A percentile compares a stretch with the other conserved stretches of the same genome.
phyloP scores from a whole-genome alignment of 2,329 filamentous ascomycete species.

The Ophiostoma triangulosporum region DNA sequence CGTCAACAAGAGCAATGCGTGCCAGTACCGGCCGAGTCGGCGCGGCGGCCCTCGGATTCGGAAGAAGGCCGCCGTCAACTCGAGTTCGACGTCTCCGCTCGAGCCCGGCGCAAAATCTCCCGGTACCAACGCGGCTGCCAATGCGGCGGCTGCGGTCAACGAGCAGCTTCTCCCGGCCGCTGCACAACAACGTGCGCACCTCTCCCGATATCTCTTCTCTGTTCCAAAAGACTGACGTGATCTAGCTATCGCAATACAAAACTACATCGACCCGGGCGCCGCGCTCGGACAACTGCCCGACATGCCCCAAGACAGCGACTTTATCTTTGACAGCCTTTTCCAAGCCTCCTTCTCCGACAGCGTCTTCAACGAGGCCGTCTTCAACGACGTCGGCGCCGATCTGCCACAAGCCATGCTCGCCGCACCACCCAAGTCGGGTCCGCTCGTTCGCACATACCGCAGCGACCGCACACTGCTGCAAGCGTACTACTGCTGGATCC shows the following conservation, averaged over 20 bases:
- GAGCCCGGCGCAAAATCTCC: slow-evolving; percentile 8
- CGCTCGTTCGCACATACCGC: slow-evolving; percentile 29
- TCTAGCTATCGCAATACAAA: slow-evolving; percentile 23
- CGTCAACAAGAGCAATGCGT: slow-evolving; percentile 26
- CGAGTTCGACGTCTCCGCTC: background rate
- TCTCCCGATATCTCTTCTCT: background rate
- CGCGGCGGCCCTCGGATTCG: slow-evolving; percentile 30
- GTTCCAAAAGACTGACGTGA: background rate
- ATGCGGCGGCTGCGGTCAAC: slow-evolving; percentile 5
- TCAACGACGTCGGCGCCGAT: slow-evolving; percentile 8
- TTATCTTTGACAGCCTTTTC: slow-evolving; percentile 33
- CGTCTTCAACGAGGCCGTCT: slow-evolving; percentile 10
- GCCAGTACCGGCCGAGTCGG: slow-evolving; percentile 29
- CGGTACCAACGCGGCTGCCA: background rate
- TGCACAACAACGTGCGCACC: slow-evolving; percentile 5
- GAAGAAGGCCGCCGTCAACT: slow-evolving; percentile 21
- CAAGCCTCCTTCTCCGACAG: slow-evolving; percentile 14
- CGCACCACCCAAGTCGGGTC: slow-evolving; percentile 13
- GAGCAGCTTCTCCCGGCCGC: slow-evolving; percentile 16
- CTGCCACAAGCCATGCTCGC: slow-evolving; percentile 11
- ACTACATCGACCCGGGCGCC: slow-evolving; percentile 33
- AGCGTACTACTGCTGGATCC: slow-evolving; percentile 39
- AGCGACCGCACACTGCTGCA: slow-evolving; percentile 30
- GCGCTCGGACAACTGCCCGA: slow-evolving; percentile 33
- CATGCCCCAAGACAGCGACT: slow-evolving; percentile 32